Conservation (phyloP, 106 monocot species). For the Dactylorhiza incarnata region DNA sequence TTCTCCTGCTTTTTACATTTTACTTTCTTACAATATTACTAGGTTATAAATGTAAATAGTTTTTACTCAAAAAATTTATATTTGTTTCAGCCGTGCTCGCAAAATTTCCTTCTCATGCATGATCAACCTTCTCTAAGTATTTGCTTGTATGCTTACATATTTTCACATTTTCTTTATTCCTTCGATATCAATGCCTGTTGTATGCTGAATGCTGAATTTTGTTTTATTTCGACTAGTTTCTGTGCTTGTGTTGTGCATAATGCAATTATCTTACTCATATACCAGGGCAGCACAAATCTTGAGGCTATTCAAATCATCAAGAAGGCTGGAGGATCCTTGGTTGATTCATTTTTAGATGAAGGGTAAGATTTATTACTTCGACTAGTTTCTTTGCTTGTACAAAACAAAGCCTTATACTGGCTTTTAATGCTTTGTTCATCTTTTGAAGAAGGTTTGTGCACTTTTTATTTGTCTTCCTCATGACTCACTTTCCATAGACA, state of each 20-base stretch:
- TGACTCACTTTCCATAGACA: background rate
- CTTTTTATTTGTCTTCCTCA: background rate
- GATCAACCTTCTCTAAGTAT: too few relatives aligned
- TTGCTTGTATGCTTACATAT: too few relatives aligned
- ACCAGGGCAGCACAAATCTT: slow-evolving; percentile 82
- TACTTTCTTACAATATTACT: background rate
- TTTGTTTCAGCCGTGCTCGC: background rate
- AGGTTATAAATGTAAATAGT: background rate
- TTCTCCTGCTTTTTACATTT: background rate
- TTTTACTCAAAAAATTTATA: background rate
- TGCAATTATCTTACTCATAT: slow-evolving; percentile 9
- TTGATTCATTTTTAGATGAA: slow-evolving; percentile 94
- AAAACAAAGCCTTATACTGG: background rate
- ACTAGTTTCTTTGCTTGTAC: background rate
- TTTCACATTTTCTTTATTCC: too few relatives aligned
- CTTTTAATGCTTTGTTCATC: background rate
- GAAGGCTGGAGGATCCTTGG: slow-evolving; percentile 90
- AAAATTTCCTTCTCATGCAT: too few relatives aligned
- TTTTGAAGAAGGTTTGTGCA: background rate
- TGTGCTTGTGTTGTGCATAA: background rate
- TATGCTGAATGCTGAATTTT: background rate
- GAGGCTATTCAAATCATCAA: slow-evolving; percentile 92
- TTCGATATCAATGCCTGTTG: too few relatives aligned
- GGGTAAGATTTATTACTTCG: slow-evolving; percentile 43
- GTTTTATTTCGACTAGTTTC: background rate